Evolutionary conservation across 495 filamentous ascomycete genomes (phyloP).

Genomic region (Penicillium subrubescens): DNA sequence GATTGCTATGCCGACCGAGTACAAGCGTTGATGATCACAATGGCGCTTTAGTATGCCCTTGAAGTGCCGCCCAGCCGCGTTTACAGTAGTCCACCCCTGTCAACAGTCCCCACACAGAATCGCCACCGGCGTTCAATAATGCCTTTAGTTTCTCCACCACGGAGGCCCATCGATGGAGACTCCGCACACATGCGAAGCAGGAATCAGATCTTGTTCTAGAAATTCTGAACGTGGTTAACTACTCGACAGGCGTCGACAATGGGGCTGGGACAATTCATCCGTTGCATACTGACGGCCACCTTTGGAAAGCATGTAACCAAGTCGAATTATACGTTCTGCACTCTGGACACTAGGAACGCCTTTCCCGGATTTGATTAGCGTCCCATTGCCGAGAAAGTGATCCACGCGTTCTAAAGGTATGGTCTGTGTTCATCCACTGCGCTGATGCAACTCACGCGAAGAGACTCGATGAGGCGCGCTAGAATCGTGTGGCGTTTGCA

Average conservation of each 20-base stretch:
- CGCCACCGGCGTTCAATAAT: slow-evolving; percentile 17
- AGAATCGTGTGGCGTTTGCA: neutral
- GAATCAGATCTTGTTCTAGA: neutral
- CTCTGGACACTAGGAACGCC: too few relatives aligned
- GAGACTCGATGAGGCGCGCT: neutral
- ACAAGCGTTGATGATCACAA: slow-evolving; percentile 1
- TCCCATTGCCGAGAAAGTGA: neutral
- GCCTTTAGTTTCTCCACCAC: slow-evolving; percentile 5
- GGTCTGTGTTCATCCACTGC: too few relatives aligned
- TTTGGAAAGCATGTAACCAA: too few relatives aligned
- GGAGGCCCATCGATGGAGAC: neutral
- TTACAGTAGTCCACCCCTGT: slow-evolving; percentile 1
- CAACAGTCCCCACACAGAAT: slow-evolving; percentile 8
- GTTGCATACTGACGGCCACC: too few relatives aligned
- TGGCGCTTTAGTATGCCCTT: neutral
- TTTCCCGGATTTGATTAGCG: neutral
- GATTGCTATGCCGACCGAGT: neutral
- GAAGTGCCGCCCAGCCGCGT: neutral
- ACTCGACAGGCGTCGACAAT: too few relatives aligned
- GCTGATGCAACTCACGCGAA: neutral
- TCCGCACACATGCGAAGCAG: neutral
- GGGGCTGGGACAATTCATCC: neutral
- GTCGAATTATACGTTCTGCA: too few relatives aligned
- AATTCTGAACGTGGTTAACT: neutral
- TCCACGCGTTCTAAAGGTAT: neutral